Conservation (phyloP, 371 early-diverging fungal genomes). For the Mortierella sp. region DNA sequence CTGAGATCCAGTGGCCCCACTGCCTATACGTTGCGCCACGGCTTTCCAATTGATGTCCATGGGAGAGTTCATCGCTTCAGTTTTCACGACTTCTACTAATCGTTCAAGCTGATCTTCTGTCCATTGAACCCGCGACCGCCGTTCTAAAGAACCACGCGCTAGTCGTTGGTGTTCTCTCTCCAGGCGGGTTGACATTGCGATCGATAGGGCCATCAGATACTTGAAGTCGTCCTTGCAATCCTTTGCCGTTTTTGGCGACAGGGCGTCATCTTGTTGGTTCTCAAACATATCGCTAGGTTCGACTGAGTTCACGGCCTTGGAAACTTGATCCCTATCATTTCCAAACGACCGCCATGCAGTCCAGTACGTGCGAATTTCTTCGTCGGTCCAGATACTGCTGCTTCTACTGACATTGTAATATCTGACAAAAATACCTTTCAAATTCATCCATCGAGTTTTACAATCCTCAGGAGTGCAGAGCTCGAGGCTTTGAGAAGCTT, state of each 20-base stretch:
- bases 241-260: background rate
- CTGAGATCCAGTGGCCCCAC: conserved; percentile 5
- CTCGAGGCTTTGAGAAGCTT: background rate
- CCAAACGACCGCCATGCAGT: conserved; percentile 9
- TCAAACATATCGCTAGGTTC: no score
- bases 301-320: conserved; percentile 6
- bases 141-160: background rate
- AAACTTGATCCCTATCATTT: conserved; percentile 9
- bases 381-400: conserved; percentile 10
- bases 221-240: conserved; percentile 16
- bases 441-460: background rate
- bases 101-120: conserved; percentile 9
- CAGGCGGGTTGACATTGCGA: background rate
- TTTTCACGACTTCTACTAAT: background rate
- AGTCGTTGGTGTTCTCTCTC: background rate
- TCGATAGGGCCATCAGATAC: conserved; percentile 1
- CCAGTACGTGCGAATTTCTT: conserved; percentile 14
- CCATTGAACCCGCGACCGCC: conserved; percentile 6
- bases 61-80: no score
- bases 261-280: background rate
- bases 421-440: background rate
- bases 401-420: background rate
- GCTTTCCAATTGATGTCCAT: conserved; percentile 1
- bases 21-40: background rate
- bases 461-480: background rate